Conservation (phyloP, 768 basidiomycete species). For the Porphyrellus cyaneotinctus region DNA sequence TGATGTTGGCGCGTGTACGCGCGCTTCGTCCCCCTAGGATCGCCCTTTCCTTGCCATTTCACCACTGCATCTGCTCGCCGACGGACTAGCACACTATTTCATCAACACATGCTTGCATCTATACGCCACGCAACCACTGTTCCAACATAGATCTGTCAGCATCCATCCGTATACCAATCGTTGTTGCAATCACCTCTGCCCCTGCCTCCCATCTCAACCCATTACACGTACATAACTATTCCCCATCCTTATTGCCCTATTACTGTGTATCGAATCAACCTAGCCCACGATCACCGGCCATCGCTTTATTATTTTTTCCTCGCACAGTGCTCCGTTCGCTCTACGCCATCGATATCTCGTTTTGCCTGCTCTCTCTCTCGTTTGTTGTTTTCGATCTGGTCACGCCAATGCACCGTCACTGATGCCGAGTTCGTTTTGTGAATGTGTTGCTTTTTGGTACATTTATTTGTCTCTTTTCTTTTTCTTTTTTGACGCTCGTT, state of each 20-base stretch:
- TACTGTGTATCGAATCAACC: constrained; percentile 24
- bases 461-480: constrained; percentile 1
- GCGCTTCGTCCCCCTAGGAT: neutral
- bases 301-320: neutral
- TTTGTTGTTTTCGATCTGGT: constrained; percentile 14
- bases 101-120: constrained; percentile 27
- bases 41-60: neutral
- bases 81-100: constrained; percentile 20
- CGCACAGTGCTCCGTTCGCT: constrained; percentile 21
- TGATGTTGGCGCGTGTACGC: constrained; percentile 7
- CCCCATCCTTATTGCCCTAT: constrained; percentile 24
- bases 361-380: constrained; percentile 17
- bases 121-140: constrained; percentile 16
- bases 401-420: constrained; percentile 2
- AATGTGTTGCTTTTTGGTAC: constrained; percentile 17
- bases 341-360: constrained; percentile 8
- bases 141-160: constrained; percentile 20
- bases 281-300: constrained; percentile 9
- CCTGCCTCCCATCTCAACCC: neutral
- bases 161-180: constrained; percentile 18
- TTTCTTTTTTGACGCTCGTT: constrained; percentile 17
- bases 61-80: constrained; percentile 3
- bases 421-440: constrained; percentile 19
- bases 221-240: constrained; percentile 27
- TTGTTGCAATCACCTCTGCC: constrained; percentile 14